These are phyloP conservation scores for Arthonia radiata DNA, from an alignment of 495 filamentous ascomycete genomes.

Conservation along the genomic window DNA sequence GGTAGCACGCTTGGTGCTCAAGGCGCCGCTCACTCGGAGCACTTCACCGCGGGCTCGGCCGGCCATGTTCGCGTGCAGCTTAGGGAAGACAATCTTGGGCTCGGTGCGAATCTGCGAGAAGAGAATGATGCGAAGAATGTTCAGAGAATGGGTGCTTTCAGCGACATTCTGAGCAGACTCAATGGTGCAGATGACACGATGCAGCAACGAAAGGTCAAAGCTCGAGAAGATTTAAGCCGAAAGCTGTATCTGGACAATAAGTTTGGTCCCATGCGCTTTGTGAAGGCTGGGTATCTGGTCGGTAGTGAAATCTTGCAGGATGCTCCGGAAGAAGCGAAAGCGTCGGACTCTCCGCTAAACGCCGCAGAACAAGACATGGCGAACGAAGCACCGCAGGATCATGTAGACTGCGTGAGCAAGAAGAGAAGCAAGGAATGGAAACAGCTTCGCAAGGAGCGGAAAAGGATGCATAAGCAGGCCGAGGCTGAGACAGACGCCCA, in stretches of 20 bases:
- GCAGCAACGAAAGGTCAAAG: slow-evolving; percentile 36
- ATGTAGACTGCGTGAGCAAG: too few relatives aligned
- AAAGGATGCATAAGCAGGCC: too few relatives aligned
- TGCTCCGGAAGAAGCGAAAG: slow-evolving; percentile 9
- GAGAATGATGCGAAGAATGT: slow-evolving; percentile 40
- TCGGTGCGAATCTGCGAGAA: slow-evolving; percentile 53
- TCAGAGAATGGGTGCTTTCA: slow-evolving; percentile 51
- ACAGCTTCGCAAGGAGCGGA: too few relatives aligned
- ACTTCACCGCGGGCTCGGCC: slow-evolving; percentile 49
- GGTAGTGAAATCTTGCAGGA: slow-evolving; percentile 30
- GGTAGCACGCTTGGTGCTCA: slow-evolving; percentile 55
- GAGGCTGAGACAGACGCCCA: too few relatives aligned
- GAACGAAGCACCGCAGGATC: too few relatives aligned
- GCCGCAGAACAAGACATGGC: too few relatives aligned
- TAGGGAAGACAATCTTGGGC: slow-evolving; percentile 72
- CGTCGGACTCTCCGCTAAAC: too few relatives aligned
- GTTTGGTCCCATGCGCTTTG: slow-evolving; percentile 53
- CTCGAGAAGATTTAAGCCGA: slow-evolving; percentile 33
- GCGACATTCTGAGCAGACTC: slow-evolving; percentile 58
- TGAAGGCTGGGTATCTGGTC: slow-evolving; percentile 53
- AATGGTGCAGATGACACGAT: slow-evolving; percentile 61
- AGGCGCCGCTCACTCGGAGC: slow-evolving; percentile 42
- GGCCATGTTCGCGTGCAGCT: slow-evolving; percentile 55
- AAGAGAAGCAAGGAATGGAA: too few relatives aligned
- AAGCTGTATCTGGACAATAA: slow-evolving; percentile 41